A percentile compares a stretch with the other conserved stretches of the same genome.
Evolutionary conservation across 1,139 yeast species (phyloP).

Genomic region (Hanseniaspora uvarum): DNA sequence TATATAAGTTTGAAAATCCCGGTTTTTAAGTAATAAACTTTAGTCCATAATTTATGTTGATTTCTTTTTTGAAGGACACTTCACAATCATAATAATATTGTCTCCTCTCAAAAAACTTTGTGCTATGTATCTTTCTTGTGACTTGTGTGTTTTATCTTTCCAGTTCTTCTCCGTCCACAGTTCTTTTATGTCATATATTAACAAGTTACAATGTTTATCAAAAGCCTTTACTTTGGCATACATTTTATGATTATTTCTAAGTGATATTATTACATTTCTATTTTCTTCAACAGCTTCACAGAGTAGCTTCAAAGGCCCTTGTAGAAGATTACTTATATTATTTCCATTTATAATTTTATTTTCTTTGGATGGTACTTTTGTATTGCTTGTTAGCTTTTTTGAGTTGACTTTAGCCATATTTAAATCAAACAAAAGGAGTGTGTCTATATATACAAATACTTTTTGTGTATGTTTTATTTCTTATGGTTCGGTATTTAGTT

Average conservation of each 20-base stretch:
- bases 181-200: constrained; percentile 85
- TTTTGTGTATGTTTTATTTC: no score
- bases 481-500: no score
- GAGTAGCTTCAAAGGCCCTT: constrained; percentile 80
- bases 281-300: constrained; percentile 68
- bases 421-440: background rate
- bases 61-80: constrained; percentile 32
- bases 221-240: constrained; percentile 86
- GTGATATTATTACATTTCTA: constrained; percentile 72
- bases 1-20: no score
- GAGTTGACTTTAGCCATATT: background rate
- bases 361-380: background rate
- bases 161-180: constrained; percentile 74
- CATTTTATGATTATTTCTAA: constrained; percentile 85
- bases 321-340: constrained; percentile 8
- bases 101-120: constrained; percentile 93
- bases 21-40: no score
- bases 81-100: constrained; percentile 75
- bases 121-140: constrained; percentile 76
- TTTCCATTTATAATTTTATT: constrained; percentile 10
- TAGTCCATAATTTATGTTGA: no score
- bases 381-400: background rate
- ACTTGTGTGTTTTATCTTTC: constrained; percentile 56
- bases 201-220: constrained; percentile 91
- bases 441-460: background rate